Conservation (phyloP, 1,139 yeast species). For the Entelexis sorbosivorans region DNA sequence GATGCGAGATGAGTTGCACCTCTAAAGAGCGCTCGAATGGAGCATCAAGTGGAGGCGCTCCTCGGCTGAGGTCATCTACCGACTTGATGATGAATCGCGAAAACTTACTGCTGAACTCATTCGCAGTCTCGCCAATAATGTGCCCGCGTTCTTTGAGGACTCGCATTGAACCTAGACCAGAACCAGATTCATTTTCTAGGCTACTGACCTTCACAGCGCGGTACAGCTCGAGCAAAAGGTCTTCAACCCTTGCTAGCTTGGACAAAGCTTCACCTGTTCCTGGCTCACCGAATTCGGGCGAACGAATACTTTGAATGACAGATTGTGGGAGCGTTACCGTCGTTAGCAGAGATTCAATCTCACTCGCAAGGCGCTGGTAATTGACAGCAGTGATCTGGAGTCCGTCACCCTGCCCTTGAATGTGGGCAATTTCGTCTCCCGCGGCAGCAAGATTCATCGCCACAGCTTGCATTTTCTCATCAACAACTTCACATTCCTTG, state of each 20-base stretch:
- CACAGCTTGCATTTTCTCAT: constrained; percentile 44
- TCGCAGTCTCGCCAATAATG: constrained; percentile 40
- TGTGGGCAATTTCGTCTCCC: constrained; percentile 54
- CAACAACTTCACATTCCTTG: constrained; percentile 55
- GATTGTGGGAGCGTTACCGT: constrained; percentile 56
- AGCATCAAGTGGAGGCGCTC: background rate
- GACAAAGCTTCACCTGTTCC: background rate
- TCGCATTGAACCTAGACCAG: constrained; percentile 4
- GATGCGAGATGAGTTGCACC: constrained; percentile 13
- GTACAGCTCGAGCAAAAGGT: constrained; percentile 42
- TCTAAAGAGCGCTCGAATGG: constrained; percentile 14
- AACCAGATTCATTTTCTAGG: background rate
- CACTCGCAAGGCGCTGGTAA: constrained; percentile 60
- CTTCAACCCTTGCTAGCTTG: constrained; percentile 42
- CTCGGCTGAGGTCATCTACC: background rate
- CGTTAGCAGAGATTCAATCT: constrained; percentile 53
- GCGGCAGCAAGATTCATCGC: constrained; percentile 51
- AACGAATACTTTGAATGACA: constrained; percentile 42
- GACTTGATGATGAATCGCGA: constrained; percentile 33
- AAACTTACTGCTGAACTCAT: constrained; percentile 43
- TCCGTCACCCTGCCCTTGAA: constrained; percentile 72
- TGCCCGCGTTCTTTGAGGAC: constrained; percentile 3
- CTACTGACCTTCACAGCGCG: constrained; percentile 23
- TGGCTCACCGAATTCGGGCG: constrained; percentile 38
- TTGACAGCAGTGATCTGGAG: constrained; percentile 76